These are phyloP conservation scores for Fusarium camptoceras DNA, from an alignment of 2,329 filamentous ascomycete species.

Conservation along the genomic window DNA sequence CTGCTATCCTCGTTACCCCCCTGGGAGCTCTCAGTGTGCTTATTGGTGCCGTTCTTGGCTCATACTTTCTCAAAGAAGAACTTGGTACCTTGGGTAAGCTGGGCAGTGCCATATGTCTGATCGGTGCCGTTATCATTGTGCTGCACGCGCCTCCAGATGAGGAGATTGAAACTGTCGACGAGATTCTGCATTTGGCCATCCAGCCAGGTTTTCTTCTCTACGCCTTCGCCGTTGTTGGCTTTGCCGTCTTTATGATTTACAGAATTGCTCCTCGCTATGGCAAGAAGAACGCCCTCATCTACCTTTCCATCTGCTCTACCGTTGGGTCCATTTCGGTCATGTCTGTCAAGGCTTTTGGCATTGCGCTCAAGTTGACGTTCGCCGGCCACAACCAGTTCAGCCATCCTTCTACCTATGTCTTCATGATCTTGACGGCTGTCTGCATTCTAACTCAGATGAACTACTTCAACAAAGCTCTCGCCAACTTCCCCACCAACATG, in stretches of 20 bases:
- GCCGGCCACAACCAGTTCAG: constrained; percentile 94
- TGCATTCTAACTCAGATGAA: constrained; percentile 99
- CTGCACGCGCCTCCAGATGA: constrained; percentile 95
- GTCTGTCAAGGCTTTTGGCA: constrained; percentile 98
- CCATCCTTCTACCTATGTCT: constrained; percentile 96
- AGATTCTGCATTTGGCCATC: constrained; percentile 90
- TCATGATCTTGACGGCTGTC: constrained; percentile 90
- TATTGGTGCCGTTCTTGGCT: constrained; percentile 93
- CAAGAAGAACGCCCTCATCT: constrained; percentile 95
- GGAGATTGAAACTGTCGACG: constrained; percentile 89
- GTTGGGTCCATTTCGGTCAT: constrained; percentile 98
- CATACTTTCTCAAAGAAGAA: constrained; percentile 92
- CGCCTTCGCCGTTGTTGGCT: constrained; percentile 80
- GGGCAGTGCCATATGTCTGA: constrained; percentile 94
- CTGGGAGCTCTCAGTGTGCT: constrained; percentile 93
- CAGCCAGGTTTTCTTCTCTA: constrained; percentile 93
- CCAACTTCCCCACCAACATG: constrained; percentile 98
- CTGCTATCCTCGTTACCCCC: constrained; percentile 97
- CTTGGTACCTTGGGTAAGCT: constrained; percentile 92
- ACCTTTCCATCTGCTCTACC: constrained; percentile 96
- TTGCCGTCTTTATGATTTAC: constrained; percentile 96
- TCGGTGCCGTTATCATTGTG: constrained; percentile 97
- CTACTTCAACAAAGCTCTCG: constrained; percentile 98
- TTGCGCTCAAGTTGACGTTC: constrained; percentile 95
- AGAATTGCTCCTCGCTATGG: constrained; percentile 88